Evolutionary conservation across 2,329 filamentous ascomycete species (phyloP).

Genomic region (Alternaria longipes): DNA sequence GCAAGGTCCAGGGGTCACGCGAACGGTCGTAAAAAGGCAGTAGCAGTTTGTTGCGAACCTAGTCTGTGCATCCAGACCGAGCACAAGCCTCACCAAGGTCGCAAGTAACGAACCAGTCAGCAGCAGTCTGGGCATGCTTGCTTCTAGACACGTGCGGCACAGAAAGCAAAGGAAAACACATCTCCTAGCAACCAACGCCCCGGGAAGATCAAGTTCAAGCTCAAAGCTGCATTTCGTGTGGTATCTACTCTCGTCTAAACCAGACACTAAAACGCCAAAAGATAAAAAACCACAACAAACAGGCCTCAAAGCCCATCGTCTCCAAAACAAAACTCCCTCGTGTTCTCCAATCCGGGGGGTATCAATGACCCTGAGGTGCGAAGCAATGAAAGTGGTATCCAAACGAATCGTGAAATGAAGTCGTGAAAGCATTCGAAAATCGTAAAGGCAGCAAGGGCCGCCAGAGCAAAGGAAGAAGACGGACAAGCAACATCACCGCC

Average conservation of each 20-base stretch:
- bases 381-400: slow-evolving; percentile 32
- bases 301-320: neutral
- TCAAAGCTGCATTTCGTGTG: slow-evolving; percentile 7
- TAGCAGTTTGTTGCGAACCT: no score
- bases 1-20: no score
- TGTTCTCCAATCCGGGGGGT: slow-evolving; percentile 24
- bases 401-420: slow-evolving; percentile 14
- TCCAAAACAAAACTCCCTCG: slow-evolving; percentile 9
- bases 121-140: neutral
- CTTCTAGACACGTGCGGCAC: neutral
- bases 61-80: neutral
- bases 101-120: neutral
- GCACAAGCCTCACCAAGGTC: neutral
- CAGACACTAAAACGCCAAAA: slow-evolving; percentile 2
- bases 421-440: slow-evolving; percentile 19
- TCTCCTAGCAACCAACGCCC: no score
- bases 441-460: neutral
- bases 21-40: no score
- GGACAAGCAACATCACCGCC: slow-evolving; percentile 7
- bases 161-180: no score
- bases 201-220: neutral
- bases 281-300: neutral
- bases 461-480: neutral
- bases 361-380: slow-evolving; percentile 22
- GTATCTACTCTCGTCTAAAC: slow-evolving; percentile 19